phyloP scores from a whole-genome alignment of 2,329 filamentous ascomycete genomes.

The Triangularia setosa region DNA sequence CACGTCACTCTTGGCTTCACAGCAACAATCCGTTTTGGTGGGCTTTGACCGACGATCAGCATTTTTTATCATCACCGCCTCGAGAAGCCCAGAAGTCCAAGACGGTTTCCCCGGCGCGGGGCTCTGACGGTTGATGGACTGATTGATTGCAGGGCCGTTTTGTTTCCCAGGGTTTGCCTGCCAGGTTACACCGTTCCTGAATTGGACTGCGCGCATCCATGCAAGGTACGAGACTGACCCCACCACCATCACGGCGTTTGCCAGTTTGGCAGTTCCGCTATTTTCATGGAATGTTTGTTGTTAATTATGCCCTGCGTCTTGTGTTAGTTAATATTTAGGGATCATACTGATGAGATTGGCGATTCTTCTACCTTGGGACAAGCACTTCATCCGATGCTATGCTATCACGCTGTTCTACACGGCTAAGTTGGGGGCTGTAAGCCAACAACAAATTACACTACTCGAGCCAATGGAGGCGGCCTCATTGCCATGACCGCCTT shows the following conservation, averaged over 20 bases:
- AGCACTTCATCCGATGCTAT: not conserved
- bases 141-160: conserved; percentile 11
- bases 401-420: not conserved
- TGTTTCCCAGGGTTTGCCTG: not conserved
- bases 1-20: not conserved
- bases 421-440: not conserved
- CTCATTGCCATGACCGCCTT: not conserved
- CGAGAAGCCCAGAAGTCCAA: not conserved
- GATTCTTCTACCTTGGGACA: not conserved
- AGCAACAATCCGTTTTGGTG: not conserved
- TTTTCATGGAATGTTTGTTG: not conserved
- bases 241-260: not conserved
- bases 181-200: conserved; percentile 18
- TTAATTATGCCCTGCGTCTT: not conserved
- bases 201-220: not conserved
- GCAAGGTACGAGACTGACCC: conserved; percentile 11
- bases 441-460: not conserved
- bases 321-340: not conserved
- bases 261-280: not conserved
- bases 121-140: not conserved
- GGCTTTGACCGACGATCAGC: conserved; percentile 17
- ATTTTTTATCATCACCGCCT: conserved; percentile 2
- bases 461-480: no score
- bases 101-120: not conserved
- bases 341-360: not conserved